These are phyloP conservation scores for Caryopteris hybrid DNA, from an alignment of 305 asterid genomes.

Conservation along the genomic window DNA sequence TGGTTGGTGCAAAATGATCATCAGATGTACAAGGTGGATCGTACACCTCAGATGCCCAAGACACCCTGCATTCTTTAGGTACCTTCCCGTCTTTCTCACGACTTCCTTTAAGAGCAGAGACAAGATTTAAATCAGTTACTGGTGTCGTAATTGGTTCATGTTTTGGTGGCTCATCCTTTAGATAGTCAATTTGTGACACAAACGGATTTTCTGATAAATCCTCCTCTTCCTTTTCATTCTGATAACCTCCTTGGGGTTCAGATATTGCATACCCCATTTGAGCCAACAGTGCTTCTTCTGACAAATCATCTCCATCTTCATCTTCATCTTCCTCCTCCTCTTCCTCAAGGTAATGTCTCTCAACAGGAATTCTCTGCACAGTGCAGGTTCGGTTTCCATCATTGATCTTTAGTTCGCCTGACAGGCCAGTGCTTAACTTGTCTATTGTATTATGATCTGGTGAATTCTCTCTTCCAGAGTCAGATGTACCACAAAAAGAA, in stretches of 20 bases:
- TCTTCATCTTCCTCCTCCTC: conserved; percentile 16
- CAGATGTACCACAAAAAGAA: background rate
- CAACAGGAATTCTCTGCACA: background rate
- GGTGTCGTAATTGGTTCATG: conserved; percentile 25
- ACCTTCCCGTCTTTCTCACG: conserved; percentile 29
- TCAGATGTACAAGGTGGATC: conserved; percentile 40
- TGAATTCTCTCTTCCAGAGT: background rate
- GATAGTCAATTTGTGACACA: conserved; percentile 24
- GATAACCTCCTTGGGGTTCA: background rate
- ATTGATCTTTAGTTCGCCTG: conserved; percentile 15
- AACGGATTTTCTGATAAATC: conserved; percentile 17
- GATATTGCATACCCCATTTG: conserved; percentile 39
- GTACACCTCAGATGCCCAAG: conserved; percentile 48
- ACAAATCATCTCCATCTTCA: conserved; percentile 27
- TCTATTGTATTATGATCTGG: conserved; percentile 12
- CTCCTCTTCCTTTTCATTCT: conserved; percentile 21
- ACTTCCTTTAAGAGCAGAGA: conserved; percentile 51
- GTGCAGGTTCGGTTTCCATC: background rate
- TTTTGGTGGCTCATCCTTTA: conserved; percentile 17
- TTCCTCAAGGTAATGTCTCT: conserved; percentile 12
- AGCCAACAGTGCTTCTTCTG: conserved; percentile 30
- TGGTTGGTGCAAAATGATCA: conserved; percentile 18
- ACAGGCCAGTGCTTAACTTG: conserved; percentile 1
- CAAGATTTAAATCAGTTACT: conserved; percentile 25
- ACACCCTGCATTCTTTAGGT: conserved; percentile 28